Base-by-base conservation (phyloP, 148 eudicot genomes). In the Rhododendron ovatum region DNA sequence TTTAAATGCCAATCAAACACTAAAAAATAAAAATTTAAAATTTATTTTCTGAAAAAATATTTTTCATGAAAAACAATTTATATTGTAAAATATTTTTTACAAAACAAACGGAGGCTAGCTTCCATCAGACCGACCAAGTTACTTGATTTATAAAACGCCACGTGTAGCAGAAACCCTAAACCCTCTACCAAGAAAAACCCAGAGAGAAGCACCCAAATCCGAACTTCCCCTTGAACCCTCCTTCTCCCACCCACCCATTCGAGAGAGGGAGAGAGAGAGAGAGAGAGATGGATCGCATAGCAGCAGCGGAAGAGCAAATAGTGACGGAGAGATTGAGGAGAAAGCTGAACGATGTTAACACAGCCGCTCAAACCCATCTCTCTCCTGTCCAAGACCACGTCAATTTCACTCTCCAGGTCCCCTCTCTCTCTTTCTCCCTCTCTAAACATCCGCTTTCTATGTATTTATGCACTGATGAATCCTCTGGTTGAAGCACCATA, bases 401-500 rank as follows among this genome's bases (percentile, higher is more conserved):
- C 94, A 93, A 95, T 91, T 96, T 95, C 92, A 95, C 95, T 84
- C 96, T 96, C 55, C 99, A 95, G 95, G 98, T 93, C 1, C 75
- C 41, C 41, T 47, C 59, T 81, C 33, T 17, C 85, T 53, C 57
- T 33, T 8, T 20, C 22, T 76, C 22, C 18, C 65, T 55, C 78
- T 28, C 65, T 50, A 65, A 65, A 65, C 71, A n/a, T n/a, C 69
- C 28, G n/a, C 69, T 63, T 65, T 65, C 13, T 8, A 9, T 65
- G 71, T 65, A 10, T 65, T 55, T 55, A 55, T 55, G 61, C 22
- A 4, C 61, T 55, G 61, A 15, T 55, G 61, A 18, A 55, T 55
- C 22, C 61, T 20, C 17, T 18, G 22, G 22, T 55, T 55, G 5
- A 59, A 59, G n/a, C 26, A 59, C 63, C n/a, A 4, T 57, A 57